These are phyloP conservation scores for Brasilioporus rufonigricans DNA, from an alignment of 768 basidiomycete species.

Conservation along the genomic window DNA sequence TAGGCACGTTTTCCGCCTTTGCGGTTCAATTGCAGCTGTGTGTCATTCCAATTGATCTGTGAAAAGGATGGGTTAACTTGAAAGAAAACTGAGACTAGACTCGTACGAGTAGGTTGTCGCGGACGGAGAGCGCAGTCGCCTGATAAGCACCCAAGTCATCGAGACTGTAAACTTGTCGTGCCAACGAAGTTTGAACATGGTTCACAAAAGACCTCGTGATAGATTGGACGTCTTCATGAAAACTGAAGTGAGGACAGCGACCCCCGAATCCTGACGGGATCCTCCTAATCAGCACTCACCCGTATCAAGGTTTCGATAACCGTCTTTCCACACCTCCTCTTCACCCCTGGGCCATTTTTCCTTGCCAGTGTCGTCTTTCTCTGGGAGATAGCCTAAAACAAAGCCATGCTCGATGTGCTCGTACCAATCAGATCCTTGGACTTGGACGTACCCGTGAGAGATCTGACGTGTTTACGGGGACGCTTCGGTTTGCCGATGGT, in stretches of 20 bases:
- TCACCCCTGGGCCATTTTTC: slow-evolving; percentile 87
- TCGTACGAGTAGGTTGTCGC: slow-evolving; percentile 82
- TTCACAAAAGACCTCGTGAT: slow-evolving; percentile 76
- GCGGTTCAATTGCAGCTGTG: slow-evolving; percentile 71
- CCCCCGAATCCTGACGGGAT: background rate
- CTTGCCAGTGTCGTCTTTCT: slow-evolving; percentile 71
- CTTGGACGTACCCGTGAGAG: slow-evolving; percentile 53
- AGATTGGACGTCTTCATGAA: slow-evolving; percentile 47
- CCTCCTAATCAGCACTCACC: slow-evolving; percentile 38
- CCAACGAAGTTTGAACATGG: slow-evolving; percentile 87
- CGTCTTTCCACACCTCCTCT: slow-evolving; percentile 69
- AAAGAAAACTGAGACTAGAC: background rate
- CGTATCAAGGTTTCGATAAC: slow-evolving; percentile 53
- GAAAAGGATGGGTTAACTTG: background rate
- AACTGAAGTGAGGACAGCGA: background rate
- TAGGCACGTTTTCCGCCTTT: slow-evolving; percentile 89
- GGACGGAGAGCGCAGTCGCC: slow-evolving; percentile 81
- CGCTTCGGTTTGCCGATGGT: slow-evolving; percentile 59
- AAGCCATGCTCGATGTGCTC: background rate
- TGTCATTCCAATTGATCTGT: slow-evolving; percentile 84
- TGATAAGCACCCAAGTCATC: slow-evolving; percentile 88
- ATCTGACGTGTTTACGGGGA: slow-evolving; percentile 62
- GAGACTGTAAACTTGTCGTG: slow-evolving; percentile 87
- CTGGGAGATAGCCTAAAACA: slow-evolving; percentile 70
- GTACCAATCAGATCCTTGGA: background rate